Evolutionary conservation across 2,329 filamentous ascomycete species (phyloP), one percentile per base, ranked within the genome.

Genomic region (Paecilomyces sp.): DNA sequence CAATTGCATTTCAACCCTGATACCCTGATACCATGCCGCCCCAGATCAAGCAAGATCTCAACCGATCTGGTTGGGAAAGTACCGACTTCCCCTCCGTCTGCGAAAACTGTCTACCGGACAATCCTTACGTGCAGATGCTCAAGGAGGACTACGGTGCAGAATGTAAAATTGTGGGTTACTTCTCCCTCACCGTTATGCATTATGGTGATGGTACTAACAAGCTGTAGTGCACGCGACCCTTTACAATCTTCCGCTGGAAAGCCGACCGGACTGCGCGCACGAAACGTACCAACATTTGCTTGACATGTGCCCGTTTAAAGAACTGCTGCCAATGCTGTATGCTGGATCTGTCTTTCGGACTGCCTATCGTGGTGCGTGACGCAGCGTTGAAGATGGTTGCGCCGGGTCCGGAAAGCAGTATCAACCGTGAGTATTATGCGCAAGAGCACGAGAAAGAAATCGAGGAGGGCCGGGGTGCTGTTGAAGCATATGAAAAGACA

Each of bases 301-400:
- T 99, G 25, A 99, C 94, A 50, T 99, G 94, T 80, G 93, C 94
- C 24, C 89, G 94, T 53, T 83, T 97, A 66, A 99, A 99, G 79
- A 99, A 99, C 80, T 97, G 94, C 80, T 99, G 94, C 72, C 94
- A 99, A 80, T 93, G 89, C 78, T 99, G 94, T 80, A 97, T 97
- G 91, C 88, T 99, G 57, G 94, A 99, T 82, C 80, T 99, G 61
- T 93, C 91, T 12, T 99, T 97, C 71, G 95, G 94, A 25, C 82
- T 99, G 30, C 94, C 94, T 11, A 96, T 99, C 70, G 90, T 92
- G 13, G 90, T 99, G 60, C 87, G 94, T 71, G 94, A 99, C 80
- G 94, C 94, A 2, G 94, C 95, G 4, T 82, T 99, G 64, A 97
- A 97, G 80, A 96, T 99, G 89, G 90, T 97, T 51, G 92, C 93